Evolutionary conservation across 1,284 basidiomycete species (phyloP).

Genomic region (Phlebopus sp.): DNA sequence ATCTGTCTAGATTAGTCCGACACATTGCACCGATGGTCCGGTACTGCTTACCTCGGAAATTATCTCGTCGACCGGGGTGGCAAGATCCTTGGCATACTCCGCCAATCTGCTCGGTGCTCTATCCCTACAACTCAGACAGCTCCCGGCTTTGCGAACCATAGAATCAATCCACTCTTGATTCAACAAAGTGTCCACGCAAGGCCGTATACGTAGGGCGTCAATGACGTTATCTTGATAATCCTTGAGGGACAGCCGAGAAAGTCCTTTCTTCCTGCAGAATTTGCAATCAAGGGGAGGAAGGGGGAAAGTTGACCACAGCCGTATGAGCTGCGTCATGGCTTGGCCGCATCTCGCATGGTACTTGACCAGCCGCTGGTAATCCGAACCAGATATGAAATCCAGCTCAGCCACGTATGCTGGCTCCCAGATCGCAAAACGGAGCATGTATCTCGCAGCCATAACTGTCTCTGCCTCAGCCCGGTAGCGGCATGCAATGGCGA

Average conservation of each 20-base stretch:
- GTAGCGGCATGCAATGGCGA: constrained; percentile 48
- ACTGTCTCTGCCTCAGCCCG: constrained; percentile 42
- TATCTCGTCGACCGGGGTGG: constrained; percentile 26
- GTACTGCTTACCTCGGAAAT: constrained; percentile 25
- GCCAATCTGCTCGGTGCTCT: constrained; percentile 30
- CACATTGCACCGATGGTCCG: neutral
- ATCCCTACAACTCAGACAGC: constrained; percentile 26
- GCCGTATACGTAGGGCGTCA: constrained; percentile 28
- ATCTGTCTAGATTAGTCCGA: constrained; percentile 17
- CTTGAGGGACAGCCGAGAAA: constrained; percentile 30
- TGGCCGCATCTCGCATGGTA: constrained; percentile 46
- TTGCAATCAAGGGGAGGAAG: constrained; percentile 32
- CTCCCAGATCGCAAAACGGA: constrained; percentile 39
- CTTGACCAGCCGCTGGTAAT: constrained; percentile 42
- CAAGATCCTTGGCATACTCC: constrained; percentile 28
- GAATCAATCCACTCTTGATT: constrained; percentile 32
- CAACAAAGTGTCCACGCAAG: constrained; percentile 29
- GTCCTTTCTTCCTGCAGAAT: constrained; percentile 33
- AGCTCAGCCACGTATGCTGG: constrained; percentile 40
- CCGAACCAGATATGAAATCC: constrained; percentile 44
- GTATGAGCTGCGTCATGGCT: constrained; percentile 33
- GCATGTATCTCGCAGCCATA: constrained; percentile 41
- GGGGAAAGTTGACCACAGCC: constrained; percentile 30
- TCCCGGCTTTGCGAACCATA: constrained; percentile 31
- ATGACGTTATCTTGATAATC: constrained; percentile 34